Evolutionary conservation across 176 grass and related monocot species (phyloP).

Genomic region (Eragrostis curvula): DNA sequence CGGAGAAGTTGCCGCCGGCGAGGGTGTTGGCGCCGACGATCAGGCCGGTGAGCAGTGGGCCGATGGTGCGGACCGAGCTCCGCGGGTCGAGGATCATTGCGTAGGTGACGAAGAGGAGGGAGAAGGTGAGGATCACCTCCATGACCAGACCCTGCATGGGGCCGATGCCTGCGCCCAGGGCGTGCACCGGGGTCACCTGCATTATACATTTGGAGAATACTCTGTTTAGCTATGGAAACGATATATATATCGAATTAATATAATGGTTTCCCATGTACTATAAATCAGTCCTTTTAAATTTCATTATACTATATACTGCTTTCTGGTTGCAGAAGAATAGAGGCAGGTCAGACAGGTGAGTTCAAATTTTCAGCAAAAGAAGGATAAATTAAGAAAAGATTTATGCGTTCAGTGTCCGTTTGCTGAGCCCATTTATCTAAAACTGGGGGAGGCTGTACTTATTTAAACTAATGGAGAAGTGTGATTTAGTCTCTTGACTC

Average conservation of each 20-base stretch:
- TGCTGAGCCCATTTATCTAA: background rate
- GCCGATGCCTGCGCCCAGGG: constrained; percentile 56
- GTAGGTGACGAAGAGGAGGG: constrained; percentile 89
- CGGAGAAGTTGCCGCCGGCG: constrained; percentile 79
- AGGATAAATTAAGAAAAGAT: background rate
- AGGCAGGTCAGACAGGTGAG: background rate
- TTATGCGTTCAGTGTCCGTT: background rate
- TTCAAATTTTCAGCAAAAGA: background rate
- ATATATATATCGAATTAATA: background rate
- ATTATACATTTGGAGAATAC: background rate
- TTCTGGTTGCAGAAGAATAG: background rate
- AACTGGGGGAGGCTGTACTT: background rate
- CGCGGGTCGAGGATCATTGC: constrained; percentile 81
- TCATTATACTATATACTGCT: background rate
- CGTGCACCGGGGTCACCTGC: constrained; percentile 85
- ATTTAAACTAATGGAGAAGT: background rate
- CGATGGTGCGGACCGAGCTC: constrained; percentile 55
- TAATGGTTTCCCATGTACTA: background rate
- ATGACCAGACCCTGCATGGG: constrained; percentile 82
- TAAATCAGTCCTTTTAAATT: background rate
- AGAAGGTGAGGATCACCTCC: constrained; percentile 93
- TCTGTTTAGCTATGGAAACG: background rate
- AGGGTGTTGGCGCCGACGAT: constrained; percentile 88
- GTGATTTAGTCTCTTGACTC: background rate
- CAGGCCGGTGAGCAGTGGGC: constrained; percentile 79